Evolutionary conservation across 1,139 yeast species (phyloP), one percentile per base, ranked within the genome.

Genomic region (Sugiyamaella novakii): DNA sequence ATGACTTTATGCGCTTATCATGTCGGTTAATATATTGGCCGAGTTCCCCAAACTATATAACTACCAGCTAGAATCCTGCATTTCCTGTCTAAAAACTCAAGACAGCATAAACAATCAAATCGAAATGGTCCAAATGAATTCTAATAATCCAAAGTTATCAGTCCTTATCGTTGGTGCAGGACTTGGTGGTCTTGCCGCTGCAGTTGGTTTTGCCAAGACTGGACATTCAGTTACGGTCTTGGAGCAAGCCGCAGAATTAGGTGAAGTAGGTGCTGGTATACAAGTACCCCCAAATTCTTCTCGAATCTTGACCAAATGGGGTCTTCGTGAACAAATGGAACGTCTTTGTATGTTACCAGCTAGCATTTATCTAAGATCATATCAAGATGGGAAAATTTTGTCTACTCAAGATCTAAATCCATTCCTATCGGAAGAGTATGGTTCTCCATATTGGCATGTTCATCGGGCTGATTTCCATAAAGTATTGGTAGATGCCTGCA

Each of bases 261-360:
- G 72, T n/a, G 75, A 71, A 56, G 72, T 71, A 8, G 75, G 75
- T 10, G 75, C 74, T 7, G 71, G 71, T 22, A 67, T 68, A 43
- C 71, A 68, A 55, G 60, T 67, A 25, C 71, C 71, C 5, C 71
- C 71, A 12, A 66, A 66, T 35, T 60, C 70, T n/a, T 53, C 63
- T 18, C 55, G 63, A 25, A 58, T 68, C 24, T 53, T 67, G 22
- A 54, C 59, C 41, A 52, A 59, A n/a, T 58, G 63, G 54, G 71
- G 71, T 3, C 58, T 65, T 46, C 48, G 56, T 52, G 59, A 63
- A 43, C 51, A 59, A 21, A 55, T 70, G 11, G 59, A 57, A 29
- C 53, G 51, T 2, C 41, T 49, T 15, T 49, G 62, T 34, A 65
- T 64, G 40, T 52, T 56, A 35, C 72, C 72, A 2, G 55, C 56